phyloP scores from a whole-genome alignment of 2,329 filamentous ascomycete genomes.

The Aspergillus ustus region DNA sequence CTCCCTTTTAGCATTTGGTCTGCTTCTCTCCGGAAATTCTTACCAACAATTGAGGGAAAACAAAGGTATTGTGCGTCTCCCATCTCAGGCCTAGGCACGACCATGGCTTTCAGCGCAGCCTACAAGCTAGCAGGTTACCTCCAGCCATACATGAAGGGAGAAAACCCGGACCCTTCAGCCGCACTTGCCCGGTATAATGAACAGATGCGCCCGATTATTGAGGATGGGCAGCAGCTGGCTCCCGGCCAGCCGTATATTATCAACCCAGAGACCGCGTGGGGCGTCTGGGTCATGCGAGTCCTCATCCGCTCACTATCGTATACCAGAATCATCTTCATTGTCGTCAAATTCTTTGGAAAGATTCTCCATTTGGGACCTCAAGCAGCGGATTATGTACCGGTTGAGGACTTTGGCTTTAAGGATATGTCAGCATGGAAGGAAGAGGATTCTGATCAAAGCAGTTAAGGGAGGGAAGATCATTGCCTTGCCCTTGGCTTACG shows the following conservation, averaged over 20 bases:
- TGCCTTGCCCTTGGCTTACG: no score
- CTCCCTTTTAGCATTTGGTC: no score
- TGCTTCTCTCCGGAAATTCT: no score
- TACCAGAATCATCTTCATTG: conserved; percentile 6
- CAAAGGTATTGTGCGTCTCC: conserved; percentile 36
- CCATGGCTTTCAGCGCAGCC: conserved; percentile 44
- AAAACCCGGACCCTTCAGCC: conserved; percentile 1
- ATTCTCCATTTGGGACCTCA: conserved; percentile 2
- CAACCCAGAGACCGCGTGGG: conserved; percentile 4
- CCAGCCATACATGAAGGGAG: not conserved
- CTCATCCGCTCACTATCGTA: not conserved
- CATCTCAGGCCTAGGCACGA: conserved; percentile 43
- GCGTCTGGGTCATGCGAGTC: conserved; percentile 3
- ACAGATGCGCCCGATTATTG: conserved; percentile 5
- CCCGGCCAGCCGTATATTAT: conserved; percentile 1
- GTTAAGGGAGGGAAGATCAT: no score
- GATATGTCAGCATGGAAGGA: not conserved
- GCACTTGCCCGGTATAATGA: not conserved
- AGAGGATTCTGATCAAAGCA: no score
- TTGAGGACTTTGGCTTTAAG: conserved; percentile 9
- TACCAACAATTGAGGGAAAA: no score
- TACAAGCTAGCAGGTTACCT: conserved; percentile 59
- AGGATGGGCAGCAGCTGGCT: conserved; percentile 4
- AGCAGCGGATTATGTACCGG: not conserved
- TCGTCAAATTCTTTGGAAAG: not conserved